A percentile compares a stretch with the other conserved stretches of the same genome.
These are phyloP conservation scores for Coemansia erecta DNA, from an alignment of 192 early-diverging fungal genomes.

Conservation along the genomic window DNA sequence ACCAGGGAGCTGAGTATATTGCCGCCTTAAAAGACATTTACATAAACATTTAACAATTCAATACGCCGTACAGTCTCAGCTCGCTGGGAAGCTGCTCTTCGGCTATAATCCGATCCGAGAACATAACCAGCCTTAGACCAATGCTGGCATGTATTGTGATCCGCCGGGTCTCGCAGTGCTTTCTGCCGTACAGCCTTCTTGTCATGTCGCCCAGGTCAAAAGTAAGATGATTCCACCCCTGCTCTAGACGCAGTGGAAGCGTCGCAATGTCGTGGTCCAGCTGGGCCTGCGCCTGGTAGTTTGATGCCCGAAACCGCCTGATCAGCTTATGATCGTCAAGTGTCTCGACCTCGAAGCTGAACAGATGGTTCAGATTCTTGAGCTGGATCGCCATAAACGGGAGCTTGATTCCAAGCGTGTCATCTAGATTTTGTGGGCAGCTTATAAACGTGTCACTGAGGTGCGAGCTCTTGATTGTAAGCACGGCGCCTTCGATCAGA, in stretches of 20 bases:
- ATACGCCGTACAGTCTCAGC: slow-evolving; percentile 67
- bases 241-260: slow-evolving; percentile 90
- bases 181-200: slow-evolving; percentile 82
- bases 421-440: slow-evolving; percentile 69
- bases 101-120: slow-evolving; percentile 84
- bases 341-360: slow-evolving; percentile 89
- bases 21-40: neutral
- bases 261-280: slow-evolving; percentile 66
- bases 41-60: neutral
- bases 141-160: slow-evolving; percentile 93
- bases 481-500: slow-evolving; percentile 4
- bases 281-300: slow-evolving; percentile 56
- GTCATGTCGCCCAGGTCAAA: slow-evolving; percentile 88
- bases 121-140: slow-evolving; percentile 83
- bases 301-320: slow-evolving; percentile 81
- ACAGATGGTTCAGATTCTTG: slow-evolving; percentile 86
- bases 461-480: slow-evolving; percentile 52
- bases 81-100: slow-evolving; percentile 93
- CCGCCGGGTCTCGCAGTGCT: slow-evolving; percentile 81
- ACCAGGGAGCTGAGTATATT: neutral
- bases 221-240: slow-evolving; percentile 95
- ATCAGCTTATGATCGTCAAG: slow-evolving; percentile 80
- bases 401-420: slow-evolving; percentile 87
- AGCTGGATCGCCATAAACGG: slow-evolving; percentile 85
- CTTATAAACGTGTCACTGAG: slow-evolving; percentile 86